Conservation (phyloP, 208 protist species). For the Crithidia bombi region DNA sequence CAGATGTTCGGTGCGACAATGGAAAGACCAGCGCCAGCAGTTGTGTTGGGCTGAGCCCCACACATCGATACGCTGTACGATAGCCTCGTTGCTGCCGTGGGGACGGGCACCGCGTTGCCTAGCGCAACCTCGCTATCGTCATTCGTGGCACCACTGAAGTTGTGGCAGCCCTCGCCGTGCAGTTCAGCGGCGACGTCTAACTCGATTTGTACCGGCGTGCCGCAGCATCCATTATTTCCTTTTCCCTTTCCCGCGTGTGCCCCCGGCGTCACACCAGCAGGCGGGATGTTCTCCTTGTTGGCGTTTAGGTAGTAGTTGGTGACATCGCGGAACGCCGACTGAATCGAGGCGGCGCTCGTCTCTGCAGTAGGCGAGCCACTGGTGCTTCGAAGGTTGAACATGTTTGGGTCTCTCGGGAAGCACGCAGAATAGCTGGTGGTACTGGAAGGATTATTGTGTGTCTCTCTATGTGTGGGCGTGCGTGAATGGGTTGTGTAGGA, state of each 20-base stretch:
- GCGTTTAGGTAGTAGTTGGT: constrained; percentile 36
- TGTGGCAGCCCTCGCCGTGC: too few relatives aligned
- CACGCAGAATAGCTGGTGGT: too few relatives aligned
- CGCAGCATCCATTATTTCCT: constrained; percentile 3
- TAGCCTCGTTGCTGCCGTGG: not conserved
- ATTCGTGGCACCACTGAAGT: not conserved
- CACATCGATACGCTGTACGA: too few relatives aligned
- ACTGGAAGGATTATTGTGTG: too few relatives aligned
- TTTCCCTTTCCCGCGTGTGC: not conserved
- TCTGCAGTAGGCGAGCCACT: not conserved
- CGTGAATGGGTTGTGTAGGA: too few relatives aligned
- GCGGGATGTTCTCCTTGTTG: constrained; percentile 47
- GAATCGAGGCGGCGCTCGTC: constrained; percentile 2
- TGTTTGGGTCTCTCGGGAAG: too few relatives aligned
- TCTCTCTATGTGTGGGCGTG: too few relatives aligned
- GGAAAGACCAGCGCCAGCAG: not conserved
- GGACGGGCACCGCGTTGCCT: not conserved
- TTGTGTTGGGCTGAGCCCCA: not conserved
- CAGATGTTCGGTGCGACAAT: not conserved
- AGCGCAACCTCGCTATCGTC: not conserved
- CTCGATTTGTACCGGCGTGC: constrained; percentile 14
- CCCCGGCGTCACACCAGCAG: not conserved
- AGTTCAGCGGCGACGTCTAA: not conserved
- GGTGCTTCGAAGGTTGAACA: constrained; percentile 1
- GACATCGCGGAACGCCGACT: constrained; percentile 42